These are phyloP conservation scores for Aegilops tauschii DNA, from an alignment of 176 grass and related monocot genomes.

Conservation along the genomic window DNA sequence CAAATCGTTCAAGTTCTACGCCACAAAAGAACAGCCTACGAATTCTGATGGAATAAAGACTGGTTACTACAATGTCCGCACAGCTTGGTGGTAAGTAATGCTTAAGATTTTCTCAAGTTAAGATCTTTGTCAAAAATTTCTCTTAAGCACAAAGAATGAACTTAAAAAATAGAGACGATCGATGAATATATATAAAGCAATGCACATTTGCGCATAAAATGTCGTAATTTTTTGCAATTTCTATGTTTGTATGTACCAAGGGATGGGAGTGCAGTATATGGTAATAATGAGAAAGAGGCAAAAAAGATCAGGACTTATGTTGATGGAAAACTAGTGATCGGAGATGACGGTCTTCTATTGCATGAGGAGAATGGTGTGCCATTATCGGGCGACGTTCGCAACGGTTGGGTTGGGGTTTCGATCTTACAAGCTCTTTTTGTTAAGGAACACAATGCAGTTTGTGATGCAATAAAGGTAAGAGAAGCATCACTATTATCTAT, in stretches of 20 bases:
- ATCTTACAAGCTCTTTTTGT: slow-evolving; percentile 60
- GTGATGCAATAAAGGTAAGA: slow-evolving; percentile 58
- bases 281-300: slow-evolving; percentile 26
- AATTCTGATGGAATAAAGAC: slow-evolving; percentile 36
- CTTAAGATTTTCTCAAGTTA: neutral
- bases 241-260: slow-evolving; percentile 27
- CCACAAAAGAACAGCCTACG: slow-evolving; percentile 47
- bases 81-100: slow-evolving; percentile 53
- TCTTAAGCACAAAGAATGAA: slow-evolving; percentile 20
- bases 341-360: slow-evolving; percentile 43
- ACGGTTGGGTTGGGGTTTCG: slow-evolving; percentile 59
- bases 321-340: slow-evolving; percentile 55
- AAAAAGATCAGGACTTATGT: slow-evolving; percentile 41
- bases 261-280: slow-evolving; percentile 59
- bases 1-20: slow-evolving; percentile 52
- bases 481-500: slow-evolving; percentile 10
- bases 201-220: neutral
- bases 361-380: slow-evolving; percentile 39
- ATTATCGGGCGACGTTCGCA: slow-evolving; percentile 47
- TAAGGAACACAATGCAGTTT: slow-evolving; percentile 62
- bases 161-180: neutral
- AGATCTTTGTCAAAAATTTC: neutral
- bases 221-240: slow-evolving; percentile 13
- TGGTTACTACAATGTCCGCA: slow-evolving; percentile 41
- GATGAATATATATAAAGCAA: neutral